Evolutionary conservation across 768 basidiomycete species (phyloP), one percentile per base, ranked within the genome.

Genomic region (Royoungia palumana): DNA sequence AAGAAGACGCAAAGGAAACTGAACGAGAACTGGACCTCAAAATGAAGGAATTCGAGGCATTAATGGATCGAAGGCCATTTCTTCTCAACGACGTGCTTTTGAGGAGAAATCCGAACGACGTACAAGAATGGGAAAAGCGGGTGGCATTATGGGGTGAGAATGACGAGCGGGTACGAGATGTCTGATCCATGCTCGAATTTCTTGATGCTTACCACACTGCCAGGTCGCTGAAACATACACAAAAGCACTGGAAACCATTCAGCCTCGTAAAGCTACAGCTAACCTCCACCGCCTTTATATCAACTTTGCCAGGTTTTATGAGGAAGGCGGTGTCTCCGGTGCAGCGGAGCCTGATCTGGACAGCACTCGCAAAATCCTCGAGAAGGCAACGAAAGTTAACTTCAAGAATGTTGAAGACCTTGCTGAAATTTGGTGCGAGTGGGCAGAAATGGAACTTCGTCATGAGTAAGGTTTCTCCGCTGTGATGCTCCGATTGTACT

Each of bases 101-200:
- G 30, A 74, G 96, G 53, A 75, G 96, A 60, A 99, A 99, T 74
- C 90, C 92, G 5, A 90, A 97, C 58, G 96, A 99, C 60, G 96
- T 98, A 2, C 93, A 96, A 57, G 96, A 99, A 66, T 99, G 96
- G 96, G 96, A 98, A 72, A 99, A 99, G 70, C 76, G 95, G 30
- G 81, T 98, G 17, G 94, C 94, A 2, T 70, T 98, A 22, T 95
- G 83, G 80, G 96, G 89, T 3, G 86, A 94, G 46, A 82, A 96
- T 56, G 94, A 99, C 61, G 90, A 88, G 57, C 95, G 94, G 77
- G 94, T 91, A 54, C 14, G 68, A 22, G 44, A 17, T 12, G 2
- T 24, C 30, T 25, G n/a, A 22, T 12, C 7, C 19, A 24, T 9
- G 44, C 13, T 25, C 17, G 44, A 28, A 27, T 28, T n/a, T 19